These are phyloP conservation scores for sorghum (Sorghum bicolor) DNA, from an alignment of 176 grass and related monocot genomes.

Conservation along the genomic window Sorghum_bicolor_NCBIv3 NC_012879.2:10474001-10474500, in stretches of 20 bases:
- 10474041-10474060: neutral
- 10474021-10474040: neutral
- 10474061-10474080: neutral
- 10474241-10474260: too few species aligned
- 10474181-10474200: neutral
- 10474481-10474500: too few species aligned
- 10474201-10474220: too few species aligned
- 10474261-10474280: neutral
- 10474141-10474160: neutral
- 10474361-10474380: too few species aligned
- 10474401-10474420: too few species aligned
- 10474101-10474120: neutral
- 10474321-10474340: too few species aligned
- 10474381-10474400: too few species aligned
- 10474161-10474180: neutral
- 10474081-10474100: neutral
- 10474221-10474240: too few species aligned
- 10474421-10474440: too few species aligned
- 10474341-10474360: too few species aligned
- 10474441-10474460: too few species aligned
- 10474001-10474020: neutral
- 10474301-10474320: neutral
- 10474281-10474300: neutral
- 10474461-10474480: too few species aligned
- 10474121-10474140: neutral